Percentiles rank a stretch among this genome's conserved stretches.
Evolutionary conservation across 1,284 basidiomycete genomes (phyloP).

Genomic region (Puccinia horiana): DNA sequence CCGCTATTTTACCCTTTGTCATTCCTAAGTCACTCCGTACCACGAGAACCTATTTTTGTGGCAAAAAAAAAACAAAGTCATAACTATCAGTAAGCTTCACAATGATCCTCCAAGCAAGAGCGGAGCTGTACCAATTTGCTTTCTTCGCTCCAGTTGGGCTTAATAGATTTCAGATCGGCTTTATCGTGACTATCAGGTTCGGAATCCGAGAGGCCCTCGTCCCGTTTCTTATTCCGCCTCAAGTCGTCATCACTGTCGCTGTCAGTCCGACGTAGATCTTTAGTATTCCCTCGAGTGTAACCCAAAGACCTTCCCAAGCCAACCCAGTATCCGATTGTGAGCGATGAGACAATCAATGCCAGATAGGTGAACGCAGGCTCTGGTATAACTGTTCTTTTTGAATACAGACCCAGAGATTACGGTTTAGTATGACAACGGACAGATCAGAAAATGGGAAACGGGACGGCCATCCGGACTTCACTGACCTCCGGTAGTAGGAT

Average conservation of each 20-base stretch:
- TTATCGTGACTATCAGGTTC: slow-evolving; percentile 15
- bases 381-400: slow-evolving; percentile 23
- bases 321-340: slow-evolving; percentile 49
- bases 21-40: slow-evolving; percentile 48
- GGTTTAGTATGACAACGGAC: not conserved
- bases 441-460: not conserved
- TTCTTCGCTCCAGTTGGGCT: slow-evolving; percentile 31
- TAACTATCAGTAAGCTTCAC: not conserved
- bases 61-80: not conserved
- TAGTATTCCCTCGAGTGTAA: slow-evolving; percentile 33
- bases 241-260: slow-evolving; percentile 38
- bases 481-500: not conserved
- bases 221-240: not conserved
- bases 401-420: not conserved
- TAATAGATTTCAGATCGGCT: slow-evolving; percentile 19
- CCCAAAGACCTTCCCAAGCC: slow-evolving; percentile 46
- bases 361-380: slow-evolving; percentile 45
- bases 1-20: slow-evolving; percentile 49
- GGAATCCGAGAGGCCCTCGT: slow-evolving; percentile 5
- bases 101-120: not conserved
- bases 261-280: not conserved
- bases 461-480: not conserved
- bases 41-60: slow-evolving; percentile 26
- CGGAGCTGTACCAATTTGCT: slow-evolving; percentile 40
- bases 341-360: slow-evolving; percentile 43